These are phyloP conservation scores for Neltuma alba DNA, from an alignment of 306 rosid genomes.

Conservation along the genomic window DNA sequence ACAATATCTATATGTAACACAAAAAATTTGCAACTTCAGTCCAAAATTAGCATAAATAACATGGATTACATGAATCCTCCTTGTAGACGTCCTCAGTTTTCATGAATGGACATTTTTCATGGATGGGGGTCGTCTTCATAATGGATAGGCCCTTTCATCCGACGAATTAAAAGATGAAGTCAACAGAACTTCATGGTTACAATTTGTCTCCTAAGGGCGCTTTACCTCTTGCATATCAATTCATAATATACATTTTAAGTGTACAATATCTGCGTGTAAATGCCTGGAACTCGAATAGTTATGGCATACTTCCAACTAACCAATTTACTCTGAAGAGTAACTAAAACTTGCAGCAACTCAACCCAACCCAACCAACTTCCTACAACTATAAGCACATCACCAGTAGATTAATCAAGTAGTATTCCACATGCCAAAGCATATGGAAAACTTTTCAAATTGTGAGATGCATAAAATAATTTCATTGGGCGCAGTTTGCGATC, in stretches of 20 bases:
- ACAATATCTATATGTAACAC: too few species aligned
- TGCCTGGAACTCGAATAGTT: constrained; percentile 2
- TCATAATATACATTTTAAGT: background rate
- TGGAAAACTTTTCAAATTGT: background rate
- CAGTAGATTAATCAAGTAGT: constrained; percentile 9
- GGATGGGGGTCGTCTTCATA: too few species aligned
- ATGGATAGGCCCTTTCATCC: too few species aligned
- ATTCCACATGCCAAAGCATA: background rate
- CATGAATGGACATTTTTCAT: background rate
- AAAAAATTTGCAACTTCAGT: background rate
- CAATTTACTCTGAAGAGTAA: constrained; percentile 25
- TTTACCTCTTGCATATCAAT: background rate
- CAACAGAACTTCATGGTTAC: constrained; percentile 36
- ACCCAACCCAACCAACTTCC: constrained; percentile 4
- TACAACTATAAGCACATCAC: constrained; percentile 1
- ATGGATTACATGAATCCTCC: background rate
- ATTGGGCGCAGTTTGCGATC: constrained; percentile 22
- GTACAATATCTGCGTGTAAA: constrained; percentile 15
- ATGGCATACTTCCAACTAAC: constrained; percentile 21
- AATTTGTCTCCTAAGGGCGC: background rate
- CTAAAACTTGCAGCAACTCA: constrained; percentile 14
- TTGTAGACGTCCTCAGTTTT: background rate
- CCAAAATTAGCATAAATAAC: background rate
- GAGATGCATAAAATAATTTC: too few species aligned
- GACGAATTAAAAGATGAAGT: too few species aligned